These are phyloP conservation scores for Emergomyces africanus DNA, from an alignment of 2,329 filamentous ascomycete species.

Conservation along the genomic window DNA sequence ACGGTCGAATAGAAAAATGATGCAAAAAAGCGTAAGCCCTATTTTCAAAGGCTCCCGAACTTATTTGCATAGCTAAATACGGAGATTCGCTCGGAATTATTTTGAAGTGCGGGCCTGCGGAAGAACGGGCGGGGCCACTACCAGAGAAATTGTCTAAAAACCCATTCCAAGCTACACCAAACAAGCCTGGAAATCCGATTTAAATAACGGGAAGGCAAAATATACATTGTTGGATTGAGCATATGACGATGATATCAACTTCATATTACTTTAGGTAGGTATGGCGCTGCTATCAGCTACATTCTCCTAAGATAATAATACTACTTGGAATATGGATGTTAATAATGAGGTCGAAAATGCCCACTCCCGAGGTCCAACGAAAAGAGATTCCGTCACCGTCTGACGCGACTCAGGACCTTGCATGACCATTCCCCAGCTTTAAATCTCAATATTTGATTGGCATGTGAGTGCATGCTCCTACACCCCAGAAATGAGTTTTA, in stretches of 20 bases:
- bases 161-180: neutral
- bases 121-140: neutral
- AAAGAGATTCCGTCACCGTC: too few species aligned
- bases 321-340: too few species aligned
- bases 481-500: neutral
- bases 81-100: neutral
- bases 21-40: neutral
- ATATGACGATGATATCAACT: neutral
- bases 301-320: too few species aligned
- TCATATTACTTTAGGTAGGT: neutral
- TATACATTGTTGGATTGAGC: neutral
- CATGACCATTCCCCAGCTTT: neutral
- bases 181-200: neutral
- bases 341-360: neutral
- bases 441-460: neutral
- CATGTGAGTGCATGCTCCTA: neutral
- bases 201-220: neutral
- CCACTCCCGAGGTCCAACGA: neutral
- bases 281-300: neutral
- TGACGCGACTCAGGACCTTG: too few species aligned
- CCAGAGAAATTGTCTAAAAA: neutral
- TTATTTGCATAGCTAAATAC: neutral
- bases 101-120: neutral
- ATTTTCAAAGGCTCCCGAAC: neutral
- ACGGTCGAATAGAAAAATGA: neutral